These are phyloP conservation scores for Chytriomyces sp. DNA, from an alignment of 192 early-diverging fungal species.

Conservation along the genomic window DNA sequence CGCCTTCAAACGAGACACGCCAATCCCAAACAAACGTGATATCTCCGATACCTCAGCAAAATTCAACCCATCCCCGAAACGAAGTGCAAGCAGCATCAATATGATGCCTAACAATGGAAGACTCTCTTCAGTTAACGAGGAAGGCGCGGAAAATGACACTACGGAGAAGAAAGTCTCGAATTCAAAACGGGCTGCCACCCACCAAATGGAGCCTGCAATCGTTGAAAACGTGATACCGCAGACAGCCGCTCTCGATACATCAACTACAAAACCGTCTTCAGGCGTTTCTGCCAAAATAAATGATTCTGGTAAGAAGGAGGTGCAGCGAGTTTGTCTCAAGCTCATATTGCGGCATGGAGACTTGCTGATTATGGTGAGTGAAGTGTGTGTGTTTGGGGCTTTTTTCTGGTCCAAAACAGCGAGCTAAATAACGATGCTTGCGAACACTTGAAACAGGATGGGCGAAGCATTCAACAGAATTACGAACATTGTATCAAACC, in stretches of 20 bases:
- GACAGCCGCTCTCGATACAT: not conserved
- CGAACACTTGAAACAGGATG: not conserved
- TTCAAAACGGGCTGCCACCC: no score
- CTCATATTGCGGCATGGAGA: slow-evolving; percentile 25
- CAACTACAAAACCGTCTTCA: not conserved
- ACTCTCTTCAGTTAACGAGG: no score
- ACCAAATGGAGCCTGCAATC: not conserved
- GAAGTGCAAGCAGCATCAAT: no score
- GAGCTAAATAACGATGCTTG: not conserved
- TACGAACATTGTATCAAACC: slow-evolving; percentile 26
- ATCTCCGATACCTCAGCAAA: no score
- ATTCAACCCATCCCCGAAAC: no score
- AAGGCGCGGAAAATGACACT: no score
- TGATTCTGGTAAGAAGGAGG: not conserved
- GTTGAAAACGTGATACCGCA: not conserved
- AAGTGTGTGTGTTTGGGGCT: not conserved
- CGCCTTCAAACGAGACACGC: no score
- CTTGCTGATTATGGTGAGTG: slow-evolving; percentile 21
- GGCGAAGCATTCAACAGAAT: slow-evolving; percentile 18
- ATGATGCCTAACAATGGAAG: no score
- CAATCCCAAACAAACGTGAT: no score
- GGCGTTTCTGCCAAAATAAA: not conserved
- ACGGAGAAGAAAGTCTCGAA: no score
- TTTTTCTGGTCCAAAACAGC: no score
- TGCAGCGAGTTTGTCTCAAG: slow-evolving; percentile 20